Evolutionary conservation across 768 basidiomycete genomes (phyloP).

Genomic region (Pleurotus citrinopileatus): DNA sequence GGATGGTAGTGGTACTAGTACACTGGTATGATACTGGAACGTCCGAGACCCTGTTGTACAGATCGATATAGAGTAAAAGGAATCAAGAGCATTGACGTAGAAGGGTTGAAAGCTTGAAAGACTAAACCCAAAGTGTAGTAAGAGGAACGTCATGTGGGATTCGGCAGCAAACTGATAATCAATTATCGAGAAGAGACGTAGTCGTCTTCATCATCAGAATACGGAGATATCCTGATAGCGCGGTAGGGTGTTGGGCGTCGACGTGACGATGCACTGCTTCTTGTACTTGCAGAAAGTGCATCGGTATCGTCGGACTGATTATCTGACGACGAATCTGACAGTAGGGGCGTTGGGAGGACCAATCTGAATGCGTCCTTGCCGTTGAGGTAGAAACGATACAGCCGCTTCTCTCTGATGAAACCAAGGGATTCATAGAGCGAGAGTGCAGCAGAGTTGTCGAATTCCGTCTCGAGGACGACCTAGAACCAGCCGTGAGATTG

Average conservation of each 20-base stretch:
- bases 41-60: neutral
- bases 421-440: conserved; percentile 90
- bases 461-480: conserved; percentile 96
- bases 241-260: conserved; percentile 29
- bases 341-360: conserved; percentile 55
- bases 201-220: conserved; percentile 44
- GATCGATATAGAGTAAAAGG: neutral
- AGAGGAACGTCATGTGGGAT: neutral
- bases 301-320: conserved; percentile 26
- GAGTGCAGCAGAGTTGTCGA: conserved; percentile 85
- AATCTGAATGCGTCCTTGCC: conserved; percentile 94
- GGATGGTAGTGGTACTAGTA: no score
- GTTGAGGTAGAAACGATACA: conserved; percentile 95
- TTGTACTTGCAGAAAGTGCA: neutral
- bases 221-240: conserved; percentile 42
- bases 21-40: neutral
- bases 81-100: no score
- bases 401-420: conserved; percentile 92
- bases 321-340: conserved; percentile 26
- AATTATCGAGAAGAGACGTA: conserved; percentile 19
- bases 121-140: neutral
- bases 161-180: neutral
- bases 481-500: conserved; percentile 25
- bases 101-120: neutral
- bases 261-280: neutral